Evolutionary conservation across 2,329 filamentous ascomycete genomes (phyloP).

Genomic region (Xenosphaeropsis pyriputrescens): DNA sequence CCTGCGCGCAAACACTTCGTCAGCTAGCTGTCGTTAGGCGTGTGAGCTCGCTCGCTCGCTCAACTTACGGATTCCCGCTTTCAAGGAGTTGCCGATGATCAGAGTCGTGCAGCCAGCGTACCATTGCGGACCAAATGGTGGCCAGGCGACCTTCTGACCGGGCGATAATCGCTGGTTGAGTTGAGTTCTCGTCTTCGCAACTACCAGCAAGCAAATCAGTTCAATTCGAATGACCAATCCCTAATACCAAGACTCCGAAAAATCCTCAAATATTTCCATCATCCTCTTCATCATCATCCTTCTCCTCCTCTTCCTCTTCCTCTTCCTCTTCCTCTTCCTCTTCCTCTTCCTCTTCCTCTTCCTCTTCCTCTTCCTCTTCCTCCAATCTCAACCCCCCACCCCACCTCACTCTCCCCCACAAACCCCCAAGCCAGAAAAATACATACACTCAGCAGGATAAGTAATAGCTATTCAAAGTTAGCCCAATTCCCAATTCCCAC

Average conservation of each 20-base stretch:
- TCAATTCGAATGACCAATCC: no score
- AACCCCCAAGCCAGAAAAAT: neutral
- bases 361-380: no score
- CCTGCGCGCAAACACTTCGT: conserved; percentile 26
- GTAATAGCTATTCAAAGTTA: conserved; percentile 50
- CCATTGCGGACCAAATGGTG: conserved; percentile 86
- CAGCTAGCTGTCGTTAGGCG: neutral
- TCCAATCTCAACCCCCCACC: neutral
- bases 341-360: no score
- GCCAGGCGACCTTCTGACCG: conserved; percentile 84
- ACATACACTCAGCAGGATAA: conserved; percentile 81
- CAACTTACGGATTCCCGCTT: conserved; percentile 77
- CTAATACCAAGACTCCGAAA: neutral
- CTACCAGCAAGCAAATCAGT: conserved; percentile 4
- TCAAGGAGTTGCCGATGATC: conserved; percentile 92
- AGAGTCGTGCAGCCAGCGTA: conserved; percentile 95
- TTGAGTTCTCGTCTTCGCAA: conserved; percentile 90
- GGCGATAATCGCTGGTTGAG: conserved; percentile 74
- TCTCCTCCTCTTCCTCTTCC: neutral
- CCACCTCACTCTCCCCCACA: no score
- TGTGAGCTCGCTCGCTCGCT: neutral
- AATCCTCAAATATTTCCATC: neutral
- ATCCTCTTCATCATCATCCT: neutral
- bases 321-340: no score
- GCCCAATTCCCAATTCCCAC: conserved; percentile 2